Percentiles rank a stretch among this genome's conserved stretches.
Evolutionary conservation across 2,329 filamentous ascomycete genomes (phyloP).

Genomic region (Neofusicoccum laricinum): DNA sequence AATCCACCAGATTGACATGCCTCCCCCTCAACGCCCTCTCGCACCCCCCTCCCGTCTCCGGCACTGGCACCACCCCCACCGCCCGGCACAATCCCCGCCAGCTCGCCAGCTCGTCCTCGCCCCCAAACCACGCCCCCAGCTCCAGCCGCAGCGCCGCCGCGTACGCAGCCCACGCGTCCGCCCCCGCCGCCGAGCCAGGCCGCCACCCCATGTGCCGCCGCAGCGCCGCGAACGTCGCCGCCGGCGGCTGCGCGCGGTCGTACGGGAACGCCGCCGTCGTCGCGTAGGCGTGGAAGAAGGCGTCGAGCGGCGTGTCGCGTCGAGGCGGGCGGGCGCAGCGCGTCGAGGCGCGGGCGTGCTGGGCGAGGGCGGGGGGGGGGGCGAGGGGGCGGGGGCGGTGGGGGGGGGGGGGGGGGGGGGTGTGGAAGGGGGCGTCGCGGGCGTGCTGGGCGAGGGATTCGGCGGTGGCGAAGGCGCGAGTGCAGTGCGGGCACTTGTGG

Average conservation of each 20-base stretch:
- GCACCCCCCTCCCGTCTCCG: background rate
- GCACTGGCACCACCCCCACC: conserved; percentile 18
- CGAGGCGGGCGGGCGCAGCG: background rate
- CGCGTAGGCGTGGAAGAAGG: too few species aligned
- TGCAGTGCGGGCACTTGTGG: background rate
- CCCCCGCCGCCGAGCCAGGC: too few species aligned
- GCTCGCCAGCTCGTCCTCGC: conserved; percentile 18
- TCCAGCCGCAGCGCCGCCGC: conserved; percentile 19
- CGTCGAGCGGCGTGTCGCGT: background rate
- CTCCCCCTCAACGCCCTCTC: conserved; percentile 3
- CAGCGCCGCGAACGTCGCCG: background rate
- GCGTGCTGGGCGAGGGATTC: background rate
- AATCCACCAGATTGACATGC: conserved; percentile 21
- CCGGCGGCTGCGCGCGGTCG: background rate
- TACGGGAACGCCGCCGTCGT: too few species aligned
- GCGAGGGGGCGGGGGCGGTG: background rate
- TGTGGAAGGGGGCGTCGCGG: background rate
- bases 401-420: background rate
- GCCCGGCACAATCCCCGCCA: conserved; percentile 21
- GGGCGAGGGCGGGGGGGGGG: background rate
- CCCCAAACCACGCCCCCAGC: conserved; percentile 20
- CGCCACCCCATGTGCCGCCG: background rate
- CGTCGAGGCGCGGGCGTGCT: too few species aligned
- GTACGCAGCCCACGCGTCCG: conserved; percentile 18
- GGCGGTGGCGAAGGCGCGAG: background rate